phyloP scores from a whole-genome alignment of 2,329 filamentous ascomycete species.

The Hypoxylon rubiginosum region DNA sequence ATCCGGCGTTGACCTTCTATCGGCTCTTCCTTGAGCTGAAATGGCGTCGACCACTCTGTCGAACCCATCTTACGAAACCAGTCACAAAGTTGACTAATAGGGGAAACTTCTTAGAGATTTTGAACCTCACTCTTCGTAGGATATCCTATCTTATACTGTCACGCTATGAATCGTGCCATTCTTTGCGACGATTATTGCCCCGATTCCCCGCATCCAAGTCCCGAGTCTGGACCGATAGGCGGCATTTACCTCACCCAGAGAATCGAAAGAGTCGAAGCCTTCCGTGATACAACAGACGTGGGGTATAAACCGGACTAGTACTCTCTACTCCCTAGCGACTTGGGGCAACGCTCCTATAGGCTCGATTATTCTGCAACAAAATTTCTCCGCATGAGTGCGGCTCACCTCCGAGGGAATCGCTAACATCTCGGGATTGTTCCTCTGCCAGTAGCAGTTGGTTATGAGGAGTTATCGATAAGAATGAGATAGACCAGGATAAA shows the following conservation, averaged over 20 bases:
- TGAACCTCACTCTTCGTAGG: neutral
- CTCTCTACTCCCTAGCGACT: neutral
- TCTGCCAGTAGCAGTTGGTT: too few species aligned
- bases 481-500: neutral
- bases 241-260: conserved; percentile 28
- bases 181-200: neutral
- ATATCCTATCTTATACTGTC: neutral
- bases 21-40: conserved; percentile 47
- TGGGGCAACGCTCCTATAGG: neutral
- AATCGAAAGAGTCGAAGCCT: conserved; percentile 8
- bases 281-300: conserved; percentile 13
- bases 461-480: too few species aligned
- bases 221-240: conserved; percentile 4
- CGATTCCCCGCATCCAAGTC: conserved; percentile 33
- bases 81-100: neutral
- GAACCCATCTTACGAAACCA: conserved; percentile 23
- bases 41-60: conserved; percentile 18
- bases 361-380: neutral
- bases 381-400: conserved; percentile 8
- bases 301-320: conserved; percentile 21
- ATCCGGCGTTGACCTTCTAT: conserved; percentile 51
- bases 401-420: neutral
- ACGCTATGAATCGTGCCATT: neutral
- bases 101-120: neutral
- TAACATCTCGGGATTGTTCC: neutral